Evolutionary conservation across 2,329 filamentous ascomycete genomes (phyloP).

Genomic region (Fusarium floridanum): DNA sequence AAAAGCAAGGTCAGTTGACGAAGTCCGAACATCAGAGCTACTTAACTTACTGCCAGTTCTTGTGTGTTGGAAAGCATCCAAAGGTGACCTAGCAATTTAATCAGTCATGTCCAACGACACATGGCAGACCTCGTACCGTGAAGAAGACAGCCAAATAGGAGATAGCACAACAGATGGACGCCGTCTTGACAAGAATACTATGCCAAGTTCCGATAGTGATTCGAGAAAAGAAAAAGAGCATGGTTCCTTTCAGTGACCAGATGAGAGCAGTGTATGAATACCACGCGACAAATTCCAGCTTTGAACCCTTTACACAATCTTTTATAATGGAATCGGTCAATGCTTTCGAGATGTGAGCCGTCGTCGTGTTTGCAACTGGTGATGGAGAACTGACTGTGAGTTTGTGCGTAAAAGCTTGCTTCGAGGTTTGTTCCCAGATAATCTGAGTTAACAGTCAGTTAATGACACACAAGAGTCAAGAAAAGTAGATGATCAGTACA

Average conservation of each 20-base stretch:
- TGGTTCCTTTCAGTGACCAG: slow-evolving; percentile 51
- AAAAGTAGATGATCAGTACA: slow-evolving; percentile 32
- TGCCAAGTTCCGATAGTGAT: slow-evolving; percentile 47
- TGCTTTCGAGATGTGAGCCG: slow-evolving; percentile 9
- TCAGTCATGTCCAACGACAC: neutral
- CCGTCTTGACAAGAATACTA: slow-evolving; percentile 36
- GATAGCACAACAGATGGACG: neutral
- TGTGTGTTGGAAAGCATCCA: slow-evolving; percentile 36
- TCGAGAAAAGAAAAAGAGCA: slow-evolving; percentile 48
- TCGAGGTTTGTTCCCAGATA: slow-evolving; percentile 41
- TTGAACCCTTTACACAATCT: slow-evolving; percentile 50
- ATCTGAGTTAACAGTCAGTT: slow-evolving; percentile 14
- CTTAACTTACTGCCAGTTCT: slow-evolving; percentile 42
- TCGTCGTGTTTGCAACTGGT: rapidly evolving
- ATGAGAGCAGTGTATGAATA: slow-evolving; percentile 55
- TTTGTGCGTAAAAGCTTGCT: slow-evolving; percentile 6
- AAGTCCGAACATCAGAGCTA: rapidly evolving
- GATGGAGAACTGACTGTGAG: slow-evolving; percentile 3
- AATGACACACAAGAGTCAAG: neutral
- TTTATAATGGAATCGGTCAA: slow-evolving; percentile 47
- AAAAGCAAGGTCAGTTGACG: neutral
- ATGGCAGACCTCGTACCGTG: slow-evolving; percentile 16
- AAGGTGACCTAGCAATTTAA: slow-evolving; percentile 23
- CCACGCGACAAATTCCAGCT: slow-evolving; percentile 55
- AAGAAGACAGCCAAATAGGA: slow-evolving; percentile 39